Percentiles rank a stretch among this genome's conserved stretches.
Evolutionary conservation across 805 yeast species (phyloP).

Genomic region (Nakazawaea populi): DNA sequence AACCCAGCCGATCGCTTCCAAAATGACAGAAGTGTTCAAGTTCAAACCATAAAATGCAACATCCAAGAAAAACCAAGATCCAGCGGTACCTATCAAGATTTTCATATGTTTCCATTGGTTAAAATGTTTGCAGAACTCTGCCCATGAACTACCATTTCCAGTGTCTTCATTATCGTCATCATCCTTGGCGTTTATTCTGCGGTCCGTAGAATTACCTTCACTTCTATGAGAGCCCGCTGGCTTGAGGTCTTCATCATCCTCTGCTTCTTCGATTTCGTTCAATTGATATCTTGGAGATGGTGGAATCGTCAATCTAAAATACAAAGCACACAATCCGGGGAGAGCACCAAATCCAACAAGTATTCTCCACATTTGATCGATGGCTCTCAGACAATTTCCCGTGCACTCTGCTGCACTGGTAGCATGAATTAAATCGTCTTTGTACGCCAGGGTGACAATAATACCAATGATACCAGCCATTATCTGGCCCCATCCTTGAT

Average conservation of each 20-base stretch:
- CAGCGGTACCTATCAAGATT: slow-evolving; percentile 72
- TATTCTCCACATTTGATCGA: slow-evolving; percentile 85
- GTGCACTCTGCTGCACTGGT: slow-evolving; percentile 50
- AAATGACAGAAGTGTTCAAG: slow-evolving; percentile 65
- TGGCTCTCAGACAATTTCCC: slow-evolving; percentile 54
- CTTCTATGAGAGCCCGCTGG: slow-evolving; percentile 32
- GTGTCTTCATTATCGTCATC: slow-evolving; percentile 23
- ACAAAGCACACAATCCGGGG: slow-evolving; percentile 69
- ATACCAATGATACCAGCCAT: slow-evolving; percentile 70
- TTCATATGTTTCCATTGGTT: slow-evolving; percentile 74
- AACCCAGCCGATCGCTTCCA: slow-evolving; percentile 72
- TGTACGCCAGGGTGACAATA: slow-evolving; percentile 63
- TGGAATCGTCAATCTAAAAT: slow-evolving; percentile 80
- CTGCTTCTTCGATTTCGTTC: slow-evolving; percentile 50
- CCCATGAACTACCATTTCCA: slow-evolving; percentile 67
- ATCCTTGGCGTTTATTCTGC: not conserved
- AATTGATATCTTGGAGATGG: slow-evolving; percentile 69
- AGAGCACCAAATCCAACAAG: slow-evolving; percentile 75
- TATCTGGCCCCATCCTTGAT: slow-evolving; percentile 87
- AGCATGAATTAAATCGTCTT: slow-evolving; percentile 44
- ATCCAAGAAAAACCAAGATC: slow-evolving; percentile 76
- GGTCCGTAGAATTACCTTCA: slow-evolving; percentile 35
- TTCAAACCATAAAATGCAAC: slow-evolving; percentile 78
- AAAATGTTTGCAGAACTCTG: slow-evolving; percentile 62
- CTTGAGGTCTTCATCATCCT: slow-evolving; percentile 41